Evolutionary conservation across 345 rosid species (phyloP), one percentile per base, ranked within the genome.

Genomic region (Sisymbrium irio): DNA sequence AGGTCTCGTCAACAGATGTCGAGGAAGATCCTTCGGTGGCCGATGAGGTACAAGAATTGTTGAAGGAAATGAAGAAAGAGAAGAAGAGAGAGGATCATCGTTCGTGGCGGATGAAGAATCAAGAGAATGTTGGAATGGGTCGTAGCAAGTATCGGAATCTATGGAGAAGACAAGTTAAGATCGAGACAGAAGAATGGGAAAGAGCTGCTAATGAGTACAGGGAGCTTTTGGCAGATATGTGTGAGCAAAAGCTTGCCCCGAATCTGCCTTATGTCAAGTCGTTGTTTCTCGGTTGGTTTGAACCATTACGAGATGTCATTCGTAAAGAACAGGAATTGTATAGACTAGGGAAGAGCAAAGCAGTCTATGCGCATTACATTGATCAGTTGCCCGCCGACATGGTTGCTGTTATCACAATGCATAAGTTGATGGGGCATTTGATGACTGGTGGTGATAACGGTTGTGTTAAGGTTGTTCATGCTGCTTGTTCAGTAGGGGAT

Each of bases 181-280:
- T 90, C 25, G 99, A 96, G 85, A 87, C 92, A 1, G 94, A 96
- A 79, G 96, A 97, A 10, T 96, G 99, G 99, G 91, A 92, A 56
- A 77, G 72, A 66, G 99, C 99, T 3, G 95, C 90, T 2, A 82
- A 73, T 2, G 99, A 96, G 80, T 96, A 92, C 30, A 82, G 49
- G 78, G 97, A 92, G 81, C 90, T 96, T 58, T 72, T 96, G 78
- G 69, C 32, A 63, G 95, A 96, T 62, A 96, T 96, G 99, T 92
- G 98, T 74, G 89, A 88, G 83, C 87, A 92, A 2, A 92, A 85
- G 70, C 83, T 96, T 81, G 99, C 99, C 9, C 99, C 98, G 0
- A 92, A 86, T 81, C 76, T 96, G 64, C 99, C 98, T 44, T 96
- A 89, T 69, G 87, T 96, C 80, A 90, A 96, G 81, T 79, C 91